Conservation (phyloP, 1,139 yeast species). For the Lodderomyces margitis region DNA sequence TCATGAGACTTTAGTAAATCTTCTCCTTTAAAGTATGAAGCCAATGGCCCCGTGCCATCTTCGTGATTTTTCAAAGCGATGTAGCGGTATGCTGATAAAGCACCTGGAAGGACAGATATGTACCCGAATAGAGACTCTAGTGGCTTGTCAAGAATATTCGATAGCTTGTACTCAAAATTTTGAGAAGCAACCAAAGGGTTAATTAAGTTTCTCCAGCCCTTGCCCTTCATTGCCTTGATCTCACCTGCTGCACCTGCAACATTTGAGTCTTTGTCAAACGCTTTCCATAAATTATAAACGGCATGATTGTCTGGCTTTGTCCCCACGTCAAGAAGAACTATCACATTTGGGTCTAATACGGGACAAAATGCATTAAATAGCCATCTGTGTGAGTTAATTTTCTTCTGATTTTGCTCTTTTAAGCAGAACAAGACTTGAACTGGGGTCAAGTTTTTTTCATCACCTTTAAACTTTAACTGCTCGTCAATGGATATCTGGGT, state of each 20-base stretch:
- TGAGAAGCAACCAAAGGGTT: constrained; percentile 96
- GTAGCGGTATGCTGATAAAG: constrained; percentile 90
- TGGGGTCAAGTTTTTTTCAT: constrained; percentile 82
- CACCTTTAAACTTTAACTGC: constrained; percentile 74
- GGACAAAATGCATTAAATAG: constrained; percentile 91
- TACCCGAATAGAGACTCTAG: constrained; percentile 91
- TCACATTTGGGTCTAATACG: constrained; percentile 81
- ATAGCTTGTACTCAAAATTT: constrained; percentile 94
- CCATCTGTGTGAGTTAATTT: constrained; percentile 96
- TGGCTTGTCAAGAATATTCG: constrained; percentile 93
- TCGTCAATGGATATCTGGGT: constrained; percentile 86
- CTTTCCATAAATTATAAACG: constrained; percentile 91
- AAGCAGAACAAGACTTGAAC: constrained; percentile 89
- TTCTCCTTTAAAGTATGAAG: constrained; percentile 89
- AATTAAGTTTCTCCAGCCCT: constrained; percentile 70
- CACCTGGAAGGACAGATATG: constrained; percentile 93
- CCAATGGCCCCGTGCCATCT: constrained; percentile 90
- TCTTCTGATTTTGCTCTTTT: constrained; percentile 84
- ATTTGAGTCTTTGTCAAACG: constrained; percentile 90
- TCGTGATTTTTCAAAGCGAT: constrained; percentile 80
- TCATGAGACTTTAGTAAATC: constrained; percentile 42
- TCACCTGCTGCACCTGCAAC: constrained; percentile 99
- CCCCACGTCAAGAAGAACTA: constrained; percentile 85
- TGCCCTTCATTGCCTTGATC: constrained; percentile 90
- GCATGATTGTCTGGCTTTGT: constrained; percentile 86